Percentiles rank a stretch among this genome's conserved stretches.
These are phyloP conservation scores for Pythium aristosporum DNA, from an alignment of 352 stramenopile species.

Conservation along the genomic window DNA sequence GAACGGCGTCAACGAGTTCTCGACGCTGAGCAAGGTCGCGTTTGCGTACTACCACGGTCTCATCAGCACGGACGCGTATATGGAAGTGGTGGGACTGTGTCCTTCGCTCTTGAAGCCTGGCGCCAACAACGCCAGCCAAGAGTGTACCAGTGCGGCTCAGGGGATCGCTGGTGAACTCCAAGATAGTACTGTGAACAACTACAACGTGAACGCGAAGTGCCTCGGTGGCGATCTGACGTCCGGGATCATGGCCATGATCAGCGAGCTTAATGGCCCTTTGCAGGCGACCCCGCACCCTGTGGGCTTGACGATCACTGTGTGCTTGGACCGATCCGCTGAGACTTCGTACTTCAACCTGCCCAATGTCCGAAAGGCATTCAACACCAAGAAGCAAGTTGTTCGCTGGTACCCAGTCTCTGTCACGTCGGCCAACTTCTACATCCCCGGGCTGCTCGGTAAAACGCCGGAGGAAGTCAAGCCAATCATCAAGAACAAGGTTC, in stretches of 20 bases:
- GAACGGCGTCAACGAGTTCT: slow-evolving; percentile 49
- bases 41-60: slow-evolving; percentile 58
- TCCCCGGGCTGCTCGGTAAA: slow-evolving; percentile 1
- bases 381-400: slow-evolving; percentile 38
- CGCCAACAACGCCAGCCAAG: background rate
- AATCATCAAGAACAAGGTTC: slow-evolving; percentile 22
- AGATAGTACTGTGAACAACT: slow-evolving; percentile 25
- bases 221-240: slow-evolving; percentile 10
- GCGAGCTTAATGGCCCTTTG: slow-evolving; percentile 21
- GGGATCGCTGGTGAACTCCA: background rate
- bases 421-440: slow-evolving; percentile 29
- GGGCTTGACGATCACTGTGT: slow-evolving; percentile 32
- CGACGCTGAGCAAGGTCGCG: slow-evolving; percentile 28
- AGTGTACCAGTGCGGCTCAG: slow-evolving; percentile 20
- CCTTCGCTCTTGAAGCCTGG: slow-evolving; percentile 19
- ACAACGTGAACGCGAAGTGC: slow-evolving; percentile 30
- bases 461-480: slow-evolving; percentile 7
- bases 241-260: slow-evolving; percentile 20
- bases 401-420: slow-evolving; percentile 38
- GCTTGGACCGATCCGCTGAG: slow-evolving; percentile 24
- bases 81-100: slow-evolving; percentile 30
- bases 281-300: slow-evolving; percentile 26
- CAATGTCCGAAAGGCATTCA: slow-evolving; percentile 52
- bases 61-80: slow-evolving; percentile 41
- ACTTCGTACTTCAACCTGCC: slow-evolving; percentile 48